Evolutionary conservation across 1,284 basidiomycete genomes (phyloP).

Genomic region (Gymnopus androsaceus): DNA sequence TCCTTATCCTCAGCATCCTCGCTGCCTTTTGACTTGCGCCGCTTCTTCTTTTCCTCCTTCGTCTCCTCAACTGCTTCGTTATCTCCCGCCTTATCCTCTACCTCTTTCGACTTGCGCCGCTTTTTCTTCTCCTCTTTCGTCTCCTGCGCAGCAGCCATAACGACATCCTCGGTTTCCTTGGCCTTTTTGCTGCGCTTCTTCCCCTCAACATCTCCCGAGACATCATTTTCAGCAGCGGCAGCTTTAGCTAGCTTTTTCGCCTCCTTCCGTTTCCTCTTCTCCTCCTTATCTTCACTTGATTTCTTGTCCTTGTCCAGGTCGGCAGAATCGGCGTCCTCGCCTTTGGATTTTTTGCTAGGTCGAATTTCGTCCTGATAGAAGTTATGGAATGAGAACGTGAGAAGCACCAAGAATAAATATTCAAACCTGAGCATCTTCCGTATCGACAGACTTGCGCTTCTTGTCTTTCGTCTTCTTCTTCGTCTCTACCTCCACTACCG

Average conservation of each 20-base stretch:
- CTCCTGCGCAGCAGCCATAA: conserved; percentile 29
- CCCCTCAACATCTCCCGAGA: background rate
- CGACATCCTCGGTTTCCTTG: conserved; percentile 28
- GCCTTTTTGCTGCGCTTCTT: conserved; percentile 28
- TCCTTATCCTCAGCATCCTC: conserved; percentile 17
- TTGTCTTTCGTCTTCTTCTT: conserved; percentile 21
- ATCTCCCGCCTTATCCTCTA: too few species aligned
- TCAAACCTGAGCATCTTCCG: conserved; percentile 24
- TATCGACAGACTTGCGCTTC: conserved; percentile 27
- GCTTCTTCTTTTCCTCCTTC: conserved; percentile 14
- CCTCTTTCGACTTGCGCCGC: conserved; percentile 22
- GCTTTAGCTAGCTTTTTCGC: conserved; percentile 28
- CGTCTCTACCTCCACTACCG: background rate
- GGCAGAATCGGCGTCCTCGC: conserved; percentile 1
- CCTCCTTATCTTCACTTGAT: conserved; percentile 19
- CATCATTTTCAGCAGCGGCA: conserved; percentile 2
- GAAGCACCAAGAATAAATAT: background rate
- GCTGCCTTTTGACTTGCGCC: conserved; percentile 17
- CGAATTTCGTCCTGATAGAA: conserved; percentile 16
- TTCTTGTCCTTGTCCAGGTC: conserved; percentile 9
- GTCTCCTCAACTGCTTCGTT: conserved; percentile 20
- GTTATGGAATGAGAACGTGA: background rate
- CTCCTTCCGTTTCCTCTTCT: conserved; percentile 32
- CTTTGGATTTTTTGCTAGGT: conserved; percentile 27
- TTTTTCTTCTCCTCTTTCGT: conserved; percentile 17